phyloP scores from a whole-genome alignment of 2,329 filamentous ascomycete genomes.

The Pyrenochaeta sp. region DNA sequence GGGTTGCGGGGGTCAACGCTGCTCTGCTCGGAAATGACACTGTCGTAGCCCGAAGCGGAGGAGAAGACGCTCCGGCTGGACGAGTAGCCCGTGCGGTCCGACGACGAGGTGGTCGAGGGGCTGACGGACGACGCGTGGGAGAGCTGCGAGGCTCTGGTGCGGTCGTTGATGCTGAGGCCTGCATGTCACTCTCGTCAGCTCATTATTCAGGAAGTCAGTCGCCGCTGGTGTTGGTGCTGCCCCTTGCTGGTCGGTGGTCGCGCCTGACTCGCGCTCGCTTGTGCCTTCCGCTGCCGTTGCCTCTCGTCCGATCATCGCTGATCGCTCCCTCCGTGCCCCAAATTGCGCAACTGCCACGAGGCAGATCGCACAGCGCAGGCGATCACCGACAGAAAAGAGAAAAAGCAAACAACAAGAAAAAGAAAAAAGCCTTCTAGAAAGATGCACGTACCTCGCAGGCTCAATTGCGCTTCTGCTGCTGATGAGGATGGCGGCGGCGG shows the following conservation, averaged over 20 bases:
- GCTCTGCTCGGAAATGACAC: conserved; percentile 22
- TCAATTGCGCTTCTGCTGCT: conserved; percentile 6
- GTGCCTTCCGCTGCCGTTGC: too few relatives aligned
- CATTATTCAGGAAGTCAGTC: too few relatives aligned
- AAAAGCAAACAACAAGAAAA: too few relatives aligned
- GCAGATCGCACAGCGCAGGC: too few relatives aligned
- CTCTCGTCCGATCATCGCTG: conserved; percentile 9
- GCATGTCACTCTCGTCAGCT: too few relatives aligned
- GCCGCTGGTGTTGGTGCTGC: too few relatives aligned
- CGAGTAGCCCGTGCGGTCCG: not conserved
- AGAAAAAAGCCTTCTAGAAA: too few relatives aligned
- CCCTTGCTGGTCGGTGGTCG: too few relatives aligned
- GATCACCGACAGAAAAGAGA: too few relatives aligned
- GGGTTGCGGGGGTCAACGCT: conserved; percentile 15
- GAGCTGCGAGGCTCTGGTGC: not conserved
- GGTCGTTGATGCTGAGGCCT: not conserved
- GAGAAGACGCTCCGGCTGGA: conserved; percentile 32
- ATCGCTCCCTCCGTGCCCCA: conserved; percentile 11
- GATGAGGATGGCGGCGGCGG: conserved; percentile 20
- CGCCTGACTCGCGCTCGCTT: conserved; percentile 5
- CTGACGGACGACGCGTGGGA: not conserved
- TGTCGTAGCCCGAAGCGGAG: conserved; percentile 22
- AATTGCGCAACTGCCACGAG: too few relatives aligned
- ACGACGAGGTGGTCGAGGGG: conserved; percentile 1
- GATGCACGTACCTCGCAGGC: conserved; percentile 29